A percentile compares a stretch with the other conserved stretches of the same genome.
phyloP scores from a whole-genome alignment of 1,284 basidiomycete genomes.

The Heterobasidion parviporum region DNA sequence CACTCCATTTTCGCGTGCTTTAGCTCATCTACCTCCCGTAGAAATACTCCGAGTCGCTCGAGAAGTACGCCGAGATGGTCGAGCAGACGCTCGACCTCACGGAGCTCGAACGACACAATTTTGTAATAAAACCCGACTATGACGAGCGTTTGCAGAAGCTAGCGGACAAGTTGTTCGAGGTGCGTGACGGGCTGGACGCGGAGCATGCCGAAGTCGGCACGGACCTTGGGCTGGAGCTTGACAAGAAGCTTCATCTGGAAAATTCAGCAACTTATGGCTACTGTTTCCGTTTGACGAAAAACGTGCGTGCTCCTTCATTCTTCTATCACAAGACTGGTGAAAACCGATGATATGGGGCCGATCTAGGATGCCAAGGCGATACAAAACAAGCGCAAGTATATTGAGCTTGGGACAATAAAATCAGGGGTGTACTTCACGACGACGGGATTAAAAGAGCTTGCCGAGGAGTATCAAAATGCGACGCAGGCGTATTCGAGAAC shows the following conservation, averaged over 20 bases:
- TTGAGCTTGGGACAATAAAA: constrained; percentile 83
- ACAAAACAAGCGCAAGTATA: constrained; percentile 64
- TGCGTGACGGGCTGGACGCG: constrained; percentile 76
- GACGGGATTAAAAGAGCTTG: constrained; percentile 59
- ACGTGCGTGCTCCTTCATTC: constrained; percentile 40
- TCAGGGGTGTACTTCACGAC: constrained; percentile 94
- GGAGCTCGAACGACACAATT: constrained; percentile 79
- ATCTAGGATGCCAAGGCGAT: constrained; percentile 76
- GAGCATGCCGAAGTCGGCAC: constrained; percentile 73
- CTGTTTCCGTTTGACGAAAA: constrained; percentile 90
- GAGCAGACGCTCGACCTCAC: constrained; percentile 92
- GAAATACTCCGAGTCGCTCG: constrained; percentile 57
- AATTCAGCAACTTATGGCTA: constrained; percentile 90
- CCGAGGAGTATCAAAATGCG: constrained; percentile 68
- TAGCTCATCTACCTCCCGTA: constrained; percentile 18
- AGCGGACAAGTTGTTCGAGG: constrained; percentile 52
- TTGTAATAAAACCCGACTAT: constrained; percentile 90
- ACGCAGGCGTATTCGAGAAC: constrained; percentile 67
- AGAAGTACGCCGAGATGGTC: constrained; percentile 89
- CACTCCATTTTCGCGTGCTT: neutral
- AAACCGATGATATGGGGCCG: neutral
- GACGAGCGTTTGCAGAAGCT: constrained; percentile 70
- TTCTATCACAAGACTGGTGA: neutral
- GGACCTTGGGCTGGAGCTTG: constrained; percentile 80
- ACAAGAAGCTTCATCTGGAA: constrained; percentile 96